These are phyloP conservation scores for Sphaerobolus stellatus DNA, from an alignment of 1,284 basidiomycete species.

Conservation along the genomic window DNA sequence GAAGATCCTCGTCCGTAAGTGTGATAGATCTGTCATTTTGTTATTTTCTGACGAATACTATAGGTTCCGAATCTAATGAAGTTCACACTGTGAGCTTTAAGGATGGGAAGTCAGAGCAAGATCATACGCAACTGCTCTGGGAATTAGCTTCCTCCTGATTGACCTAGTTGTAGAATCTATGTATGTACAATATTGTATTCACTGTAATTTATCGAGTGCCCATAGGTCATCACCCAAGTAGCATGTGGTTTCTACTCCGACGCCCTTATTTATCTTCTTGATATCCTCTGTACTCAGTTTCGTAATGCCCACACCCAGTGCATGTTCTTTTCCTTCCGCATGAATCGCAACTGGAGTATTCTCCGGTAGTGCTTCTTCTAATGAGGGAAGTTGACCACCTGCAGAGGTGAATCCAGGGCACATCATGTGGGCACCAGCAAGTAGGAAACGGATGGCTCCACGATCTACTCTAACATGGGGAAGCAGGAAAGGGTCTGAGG, in stretches of 20 bases:
- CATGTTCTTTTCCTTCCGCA: constrained; percentile 95
- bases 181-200: constrained; percentile 36
- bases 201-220: constrained; percentile 69
- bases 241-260: constrained; percentile 85
- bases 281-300: constrained; percentile 89
- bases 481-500: constrained; percentile 85
- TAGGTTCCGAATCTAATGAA: constrained; percentile 18
- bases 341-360: constrained; percentile 82
- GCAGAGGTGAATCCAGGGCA: constrained; percentile 93
- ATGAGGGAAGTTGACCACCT: constrained; percentile 85
- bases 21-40: too few relatives aligned
- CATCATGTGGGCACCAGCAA: constrained; percentile 95
- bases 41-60: neutral
- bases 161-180: constrained; percentile 42
- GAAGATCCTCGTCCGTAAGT: constrained; percentile 70
- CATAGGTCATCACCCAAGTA: constrained; percentile 92
- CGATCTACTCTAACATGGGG: constrained; percentile 91
- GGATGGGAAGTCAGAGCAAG: constrained; percentile 26
- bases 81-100: constrained; percentile 41
- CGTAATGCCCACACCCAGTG: constrained; percentile 85
- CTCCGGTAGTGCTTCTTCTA: constrained; percentile 65
- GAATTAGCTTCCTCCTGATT: constrained; percentile 29
- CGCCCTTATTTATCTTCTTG: constrained; percentile 83
- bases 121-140: constrained; percentile 23
- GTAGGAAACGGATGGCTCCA: constrained; percentile 96